phyloP scores from a whole-genome alignment of 176 grass and related monocot species.

The Raddia guianensis region DNA sequence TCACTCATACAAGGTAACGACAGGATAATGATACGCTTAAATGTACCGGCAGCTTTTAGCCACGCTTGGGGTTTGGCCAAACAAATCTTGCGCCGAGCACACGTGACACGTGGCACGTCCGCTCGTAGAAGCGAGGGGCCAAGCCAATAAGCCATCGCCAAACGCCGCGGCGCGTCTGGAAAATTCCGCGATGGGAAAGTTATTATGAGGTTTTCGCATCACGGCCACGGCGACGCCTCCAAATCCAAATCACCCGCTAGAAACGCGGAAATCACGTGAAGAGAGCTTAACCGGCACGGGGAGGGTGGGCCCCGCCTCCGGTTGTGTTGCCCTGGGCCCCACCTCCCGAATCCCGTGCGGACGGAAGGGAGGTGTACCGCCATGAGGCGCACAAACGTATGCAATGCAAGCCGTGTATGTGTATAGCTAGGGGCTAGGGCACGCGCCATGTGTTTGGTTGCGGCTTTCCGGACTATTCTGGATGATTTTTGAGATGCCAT shows the following conservation, averaged over 20 bases:
- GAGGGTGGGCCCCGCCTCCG: slow-evolving; percentile 13
- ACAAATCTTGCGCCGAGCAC: too few relatives aligned
- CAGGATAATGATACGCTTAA: too few relatives aligned
- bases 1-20: too few relatives aligned
- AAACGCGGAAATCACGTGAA: slow-evolving; percentile 47
- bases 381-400: not conserved
- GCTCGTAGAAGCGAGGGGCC: not conserved
- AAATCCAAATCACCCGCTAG: slow-evolving; percentile 31
- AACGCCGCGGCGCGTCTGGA: slow-evolving; percentile 28
- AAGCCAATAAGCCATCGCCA: too few relatives aligned
- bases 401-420: too few relatives aligned
- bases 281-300: slow-evolving; percentile 40
- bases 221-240: slow-evolving; percentile 12
- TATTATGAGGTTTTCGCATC: slow-evolving; percentile 25
- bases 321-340: not conserved
- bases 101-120: not conserved
- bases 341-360: not conserved
- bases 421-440: too few relatives aligned
- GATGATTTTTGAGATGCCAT: too few relatives aligned
- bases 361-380: too few relatives aligned
- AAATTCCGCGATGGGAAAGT: slow-evolving; percentile 14
- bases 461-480: too few relatives aligned
- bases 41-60: not conserved
- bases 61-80: not conserved
- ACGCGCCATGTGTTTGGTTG: too few relatives aligned